Evolutionary conservation across 192 early-diverging fungal genomes (phyloP).

Genomic region (Phlyctochytrium planicorne): DNA sequence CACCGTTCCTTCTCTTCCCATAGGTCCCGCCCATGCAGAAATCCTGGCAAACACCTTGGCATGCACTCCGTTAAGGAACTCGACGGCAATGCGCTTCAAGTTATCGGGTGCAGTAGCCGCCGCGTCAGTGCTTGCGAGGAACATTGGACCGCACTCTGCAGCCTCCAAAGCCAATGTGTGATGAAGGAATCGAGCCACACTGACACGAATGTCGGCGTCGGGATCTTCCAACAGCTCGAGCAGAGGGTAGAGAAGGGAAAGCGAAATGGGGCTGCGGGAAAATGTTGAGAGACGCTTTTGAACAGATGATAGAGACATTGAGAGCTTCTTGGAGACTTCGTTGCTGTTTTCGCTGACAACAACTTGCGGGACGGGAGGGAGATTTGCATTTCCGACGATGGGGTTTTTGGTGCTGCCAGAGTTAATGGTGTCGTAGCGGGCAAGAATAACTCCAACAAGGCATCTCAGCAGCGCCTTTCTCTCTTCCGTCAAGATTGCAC

Average conservation of each 20-base stretch:
- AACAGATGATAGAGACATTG: no score
- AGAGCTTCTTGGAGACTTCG: no score
- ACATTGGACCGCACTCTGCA: neutral
- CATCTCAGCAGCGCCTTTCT: conserved; percentile 4
- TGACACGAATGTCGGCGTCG: conserved; percentile 4
- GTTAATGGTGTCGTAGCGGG: neutral
- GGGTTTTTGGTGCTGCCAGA: neutral
- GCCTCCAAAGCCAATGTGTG: conserved; percentile 6
- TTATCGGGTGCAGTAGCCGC: neutral
- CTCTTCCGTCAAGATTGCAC: neutral
- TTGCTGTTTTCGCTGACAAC: neutral
- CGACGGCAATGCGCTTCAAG: neutral
- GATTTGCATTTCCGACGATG: neutral
- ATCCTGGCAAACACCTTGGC: neutral
- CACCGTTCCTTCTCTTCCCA: no score
- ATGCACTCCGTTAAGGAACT: neutral
- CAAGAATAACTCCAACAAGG: conserved; percentile 7
- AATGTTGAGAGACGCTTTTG: conserved; percentile 4
- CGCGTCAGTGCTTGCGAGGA: neutral
- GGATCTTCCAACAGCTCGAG: conserved; percentile 9
- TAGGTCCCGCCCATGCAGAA: neutral
- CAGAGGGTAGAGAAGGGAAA: conserved; percentile 17
- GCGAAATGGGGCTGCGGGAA: conserved; percentile 8
- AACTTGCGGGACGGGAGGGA: no score
- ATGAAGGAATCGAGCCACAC: neutral